phyloP scores from a whole-genome alignment of 345 rosid species.

The Turritis glabra region DNA sequence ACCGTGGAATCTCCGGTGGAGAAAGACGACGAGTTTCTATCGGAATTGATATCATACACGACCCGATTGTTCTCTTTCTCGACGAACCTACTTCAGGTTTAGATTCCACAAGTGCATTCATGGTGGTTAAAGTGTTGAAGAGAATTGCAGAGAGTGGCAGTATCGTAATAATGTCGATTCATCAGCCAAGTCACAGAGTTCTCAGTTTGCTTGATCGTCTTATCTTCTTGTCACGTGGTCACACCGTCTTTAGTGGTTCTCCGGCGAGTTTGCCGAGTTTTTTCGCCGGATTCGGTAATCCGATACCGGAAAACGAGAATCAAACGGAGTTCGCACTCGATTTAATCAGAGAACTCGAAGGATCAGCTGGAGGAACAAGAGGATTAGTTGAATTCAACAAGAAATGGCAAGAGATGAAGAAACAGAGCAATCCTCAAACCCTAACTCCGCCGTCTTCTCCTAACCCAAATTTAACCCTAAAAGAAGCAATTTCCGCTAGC shows the following conservation, averaged over 20 bases:
- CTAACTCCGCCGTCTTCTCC: constrained; percentile 21
- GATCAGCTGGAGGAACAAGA: constrained; percentile 59
- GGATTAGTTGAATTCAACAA: constrained; percentile 68
- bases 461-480: constrained; percentile 4
- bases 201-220: constrained; percentile 64
- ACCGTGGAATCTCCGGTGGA: constrained; percentile 92
- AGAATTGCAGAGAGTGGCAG: constrained; percentile 90
- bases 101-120: constrained; percentile 91
- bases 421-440: constrained; percentile 32
- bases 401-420: constrained; percentile 50
- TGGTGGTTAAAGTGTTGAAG: constrained; percentile 90
- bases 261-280: constrained; percentile 56
- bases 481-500: constrained; percentile 37
- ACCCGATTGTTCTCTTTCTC: constrained; percentile 79
- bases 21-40: constrained; percentile 91
- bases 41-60: constrained; percentile 89
- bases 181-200: constrained; percentile 84
- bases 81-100: constrained; percentile 97
- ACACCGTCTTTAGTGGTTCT: constrained; percentile 56
- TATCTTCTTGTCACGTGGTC: constrained; percentile 55
- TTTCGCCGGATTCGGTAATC: constrained; percentile 66
- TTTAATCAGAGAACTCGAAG: constrained; percentile 53
- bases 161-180: constrained; percentile 81
- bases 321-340: constrained; percentile 74
- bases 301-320: constrained; percentile 74